A percentile compares a stretch with the other conserved stretches of the same genome.
Evolutionary conservation across 2,329 filamentous ascomycete genomes (phyloP).

Genomic region (Pseudogymnoascus sp.): DNA sequence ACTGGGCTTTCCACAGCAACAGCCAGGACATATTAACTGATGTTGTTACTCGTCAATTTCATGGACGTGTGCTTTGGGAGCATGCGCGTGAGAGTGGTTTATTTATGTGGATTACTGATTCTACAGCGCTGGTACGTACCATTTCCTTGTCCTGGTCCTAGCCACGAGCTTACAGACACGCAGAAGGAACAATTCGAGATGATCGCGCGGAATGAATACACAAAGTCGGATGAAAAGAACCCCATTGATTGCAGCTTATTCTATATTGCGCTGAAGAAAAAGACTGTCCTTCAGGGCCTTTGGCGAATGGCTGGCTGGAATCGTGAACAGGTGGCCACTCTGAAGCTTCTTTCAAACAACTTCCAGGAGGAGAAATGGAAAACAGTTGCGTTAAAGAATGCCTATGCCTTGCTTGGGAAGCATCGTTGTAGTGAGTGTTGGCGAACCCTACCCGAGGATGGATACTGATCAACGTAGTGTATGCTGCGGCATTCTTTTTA

Average conservation of each 20-base stretch:
- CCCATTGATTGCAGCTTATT: slow-evolving; percentile 85
- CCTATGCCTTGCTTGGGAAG: slow-evolving; percentile 87
- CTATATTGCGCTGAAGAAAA: slow-evolving; percentile 86
- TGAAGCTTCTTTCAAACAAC: slow-evolving; percentile 76
- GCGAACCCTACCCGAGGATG: neutral
- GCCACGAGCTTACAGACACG: slow-evolving; percentile 1
- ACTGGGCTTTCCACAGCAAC: slow-evolving; percentile 74
- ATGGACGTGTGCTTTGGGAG: slow-evolving; percentile 73
- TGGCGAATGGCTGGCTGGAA: slow-evolving; percentile 95
- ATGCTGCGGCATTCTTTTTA: slow-evolving; percentile 92
- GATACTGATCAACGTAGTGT: slow-evolving; percentile 46
- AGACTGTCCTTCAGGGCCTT: slow-evolving; percentile 77
- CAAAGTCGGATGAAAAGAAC: slow-evolving; percentile 75
- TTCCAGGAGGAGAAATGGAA: slow-evolving; percentile 82
- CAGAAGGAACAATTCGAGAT: slow-evolving; percentile 73
- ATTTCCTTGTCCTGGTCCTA: slow-evolving; percentile 12
- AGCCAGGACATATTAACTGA: slow-evolving; percentile 87
- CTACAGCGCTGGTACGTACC: slow-evolving; percentile 58
- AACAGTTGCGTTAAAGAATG: slow-evolving; percentile 87
- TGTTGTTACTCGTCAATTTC: slow-evolving; percentile 70
- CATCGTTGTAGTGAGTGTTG: slow-evolving; percentile 62
- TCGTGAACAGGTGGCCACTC: slow-evolving; percentile 72
- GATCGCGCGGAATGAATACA: slow-evolving; percentile 91
- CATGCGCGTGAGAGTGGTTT: slow-evolving; percentile 78
- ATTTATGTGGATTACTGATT: slow-evolving; percentile 89